Conservation (phyloP, 257 asterid genomes). For the Galeopsis tetrahit region DNA sequence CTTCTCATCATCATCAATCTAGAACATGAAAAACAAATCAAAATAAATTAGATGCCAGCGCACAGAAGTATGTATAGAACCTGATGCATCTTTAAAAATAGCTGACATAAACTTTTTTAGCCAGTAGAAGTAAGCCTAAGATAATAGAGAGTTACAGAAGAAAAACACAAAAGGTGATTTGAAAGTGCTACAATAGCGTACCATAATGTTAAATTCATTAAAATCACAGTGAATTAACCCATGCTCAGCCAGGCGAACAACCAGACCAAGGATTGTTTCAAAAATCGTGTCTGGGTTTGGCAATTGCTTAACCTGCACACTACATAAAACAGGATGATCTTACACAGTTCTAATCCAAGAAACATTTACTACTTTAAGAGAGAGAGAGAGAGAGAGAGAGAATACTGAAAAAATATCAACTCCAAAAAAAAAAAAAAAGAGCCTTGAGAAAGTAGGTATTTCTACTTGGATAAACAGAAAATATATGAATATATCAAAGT, state of each 20-base stretch:
- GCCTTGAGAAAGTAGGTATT: neutral
- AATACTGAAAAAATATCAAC: neutral
- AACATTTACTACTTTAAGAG: conserved; percentile 13
- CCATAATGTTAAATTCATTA: conserved; percentile 95
- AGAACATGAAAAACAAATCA: conserved; percentile 30
- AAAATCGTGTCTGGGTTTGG: conserved; percentile 77
- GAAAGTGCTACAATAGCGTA: conserved; percentile 39
- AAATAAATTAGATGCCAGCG: conserved; percentile 33
- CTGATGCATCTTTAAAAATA: neutral
- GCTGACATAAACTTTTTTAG: conserved; percentile 1
- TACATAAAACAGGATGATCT: conserved; percentile 36
- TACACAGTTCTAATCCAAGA: conserved; percentile 27
- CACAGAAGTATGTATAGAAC: conserved; percentile 18
- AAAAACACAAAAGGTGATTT: conserved; percentile 19
- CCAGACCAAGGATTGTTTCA: conserved; percentile 77
- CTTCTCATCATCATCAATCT: conserved; percentile 95
- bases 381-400: neutral
- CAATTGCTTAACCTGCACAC: conserved; percentile 93
- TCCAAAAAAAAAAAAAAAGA: neutral
- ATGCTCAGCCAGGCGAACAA: conserved; percentile 92
- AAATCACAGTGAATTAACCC: conserved; percentile 98
- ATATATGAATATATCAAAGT: neutral
- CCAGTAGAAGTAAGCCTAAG: conserved; percentile 20
- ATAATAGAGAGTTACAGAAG: conserved; percentile 11
- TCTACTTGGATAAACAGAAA: conserved; percentile 6